A percentile compares a stretch with the other conserved stretches of the same genome.
Conservation (phyloP, 2,329 filamentous ascomycete species). For the Penicillium sp. region DNA sequence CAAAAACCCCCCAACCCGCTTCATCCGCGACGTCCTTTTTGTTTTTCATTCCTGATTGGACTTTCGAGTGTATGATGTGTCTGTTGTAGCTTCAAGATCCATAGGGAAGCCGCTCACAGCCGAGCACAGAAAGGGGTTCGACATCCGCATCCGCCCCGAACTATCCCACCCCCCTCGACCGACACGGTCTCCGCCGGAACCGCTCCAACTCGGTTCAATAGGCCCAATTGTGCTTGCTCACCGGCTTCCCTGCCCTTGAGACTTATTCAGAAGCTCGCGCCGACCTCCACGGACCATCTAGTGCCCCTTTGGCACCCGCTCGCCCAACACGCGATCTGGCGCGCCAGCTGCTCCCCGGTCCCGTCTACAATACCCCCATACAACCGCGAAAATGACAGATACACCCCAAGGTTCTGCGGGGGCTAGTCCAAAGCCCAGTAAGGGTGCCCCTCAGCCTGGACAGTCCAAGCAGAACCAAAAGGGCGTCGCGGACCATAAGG, state of each 20-base stretch:
- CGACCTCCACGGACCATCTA: neutral
- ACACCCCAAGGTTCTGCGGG: slow-evolving; percentile 5
- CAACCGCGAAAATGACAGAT: slow-evolving; percentile 4
- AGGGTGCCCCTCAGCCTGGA: neutral
- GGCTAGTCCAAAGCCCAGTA: neutral
- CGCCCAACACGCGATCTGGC: slow-evolving; percentile 1
- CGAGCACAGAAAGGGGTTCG: slow-evolving; percentile 26
- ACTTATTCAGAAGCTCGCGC: neutral
- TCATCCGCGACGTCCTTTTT: slow-evolving; percentile 30
- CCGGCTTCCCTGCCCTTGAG: slow-evolving; percentile 21
- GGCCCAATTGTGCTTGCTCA: slow-evolving; percentile 14
- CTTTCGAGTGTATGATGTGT: slow-evolving; percentile 14
- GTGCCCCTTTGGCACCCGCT: neutral
- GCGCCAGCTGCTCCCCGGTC: neutral
- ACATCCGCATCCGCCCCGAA: slow-evolving; percentile 8
- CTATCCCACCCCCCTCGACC: slow-evolving; percentile 6
- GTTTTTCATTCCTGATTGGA: slow-evolving; percentile 2
- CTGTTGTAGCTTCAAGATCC: slow-evolving; percentile 9
- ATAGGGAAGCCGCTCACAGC: slow-evolving; percentile 21
- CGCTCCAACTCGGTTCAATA: slow-evolving; percentile 16
- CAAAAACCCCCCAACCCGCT: slow-evolving; percentile 31
- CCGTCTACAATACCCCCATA: neutral
- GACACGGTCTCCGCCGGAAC: slow-evolving; percentile 7
- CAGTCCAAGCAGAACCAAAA: slow-evolving; percentile 25
- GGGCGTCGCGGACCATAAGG: slow-evolving; percentile 28